Conservation (phyloP, 257 asterid genomes). For the Scutellaria baicalensis region DNA sequence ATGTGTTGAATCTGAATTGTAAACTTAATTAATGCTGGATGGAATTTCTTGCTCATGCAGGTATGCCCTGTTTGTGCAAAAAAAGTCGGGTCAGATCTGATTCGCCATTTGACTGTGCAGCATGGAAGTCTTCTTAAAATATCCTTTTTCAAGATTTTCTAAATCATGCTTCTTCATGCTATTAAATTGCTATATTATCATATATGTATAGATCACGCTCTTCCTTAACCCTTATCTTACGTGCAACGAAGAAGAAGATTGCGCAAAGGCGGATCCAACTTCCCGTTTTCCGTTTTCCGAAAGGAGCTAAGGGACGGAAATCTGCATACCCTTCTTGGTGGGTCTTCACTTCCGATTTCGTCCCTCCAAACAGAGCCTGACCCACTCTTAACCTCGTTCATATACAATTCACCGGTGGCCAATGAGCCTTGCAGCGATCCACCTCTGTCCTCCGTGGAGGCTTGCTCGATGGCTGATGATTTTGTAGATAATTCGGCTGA, state of each 20-base stretch:
- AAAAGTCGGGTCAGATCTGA: constrained; percentile 58
- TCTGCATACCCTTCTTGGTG: constrained; percentile 51
- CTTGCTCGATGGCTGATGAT: constrained; percentile 18
- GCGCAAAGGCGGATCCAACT: constrained; percentile 45
- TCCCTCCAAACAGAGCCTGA: constrained; percentile 51
- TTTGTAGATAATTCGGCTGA: constrained; percentile 27
- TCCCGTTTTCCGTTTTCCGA: constrained; percentile 42
- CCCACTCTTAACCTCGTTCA: constrained; percentile 61
- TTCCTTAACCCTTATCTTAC: constrained; percentile 44
- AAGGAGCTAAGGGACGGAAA: constrained; percentile 70
- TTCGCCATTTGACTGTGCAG: constrained; percentile 68
- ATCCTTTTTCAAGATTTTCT: constrained; percentile 43
- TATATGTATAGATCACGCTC: not conserved
- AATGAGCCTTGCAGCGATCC: constrained; percentile 34
- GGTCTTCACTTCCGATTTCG: constrained; percentile 39
- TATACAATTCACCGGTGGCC: constrained; percentile 39
- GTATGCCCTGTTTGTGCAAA: constrained; percentile 72
- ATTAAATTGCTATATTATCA: not conserved
- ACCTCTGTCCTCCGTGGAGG: constrained; percentile 30
- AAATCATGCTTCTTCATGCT: constrained; percentile 4
- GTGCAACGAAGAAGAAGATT: constrained; percentile 71
- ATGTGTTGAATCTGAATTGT: too few species aligned
- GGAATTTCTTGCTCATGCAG: constrained; percentile 25
- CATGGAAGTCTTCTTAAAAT: constrained; percentile 65
- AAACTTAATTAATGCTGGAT: not conserved